phyloP scores from a whole-genome alignment of 306 rosid species.

The Alnus glutinosa region DNA sequence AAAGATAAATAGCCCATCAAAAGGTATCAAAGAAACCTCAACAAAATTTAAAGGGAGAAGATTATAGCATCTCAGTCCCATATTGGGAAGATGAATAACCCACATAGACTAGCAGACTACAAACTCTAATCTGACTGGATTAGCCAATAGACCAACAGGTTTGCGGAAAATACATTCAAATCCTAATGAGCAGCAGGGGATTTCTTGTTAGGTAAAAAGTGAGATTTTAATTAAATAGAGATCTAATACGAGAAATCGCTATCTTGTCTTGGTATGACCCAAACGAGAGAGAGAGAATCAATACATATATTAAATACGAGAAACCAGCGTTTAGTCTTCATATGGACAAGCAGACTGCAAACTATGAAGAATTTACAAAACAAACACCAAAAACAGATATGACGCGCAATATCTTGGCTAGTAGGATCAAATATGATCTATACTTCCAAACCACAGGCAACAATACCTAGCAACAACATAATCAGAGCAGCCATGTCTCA shows the following conservation, averaged over 20 bases:
- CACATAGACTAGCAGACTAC: too few species aligned
- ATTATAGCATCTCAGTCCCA: too few species aligned
- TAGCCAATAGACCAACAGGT: background rate
- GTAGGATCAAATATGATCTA: background rate
- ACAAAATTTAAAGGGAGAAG: too few species aligned
- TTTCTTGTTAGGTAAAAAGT: background rate
- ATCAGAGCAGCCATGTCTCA: background rate
- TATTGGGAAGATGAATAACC: too few species aligned
- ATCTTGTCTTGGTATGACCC: background rate
- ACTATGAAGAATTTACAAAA: background rate
- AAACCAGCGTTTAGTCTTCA: background rate
- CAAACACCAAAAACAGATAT: background rate
- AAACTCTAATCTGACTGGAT: background rate
- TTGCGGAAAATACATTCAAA: background rate
- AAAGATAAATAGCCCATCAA: too few species aligned
- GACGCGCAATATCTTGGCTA: background rate
- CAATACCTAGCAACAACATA: background rate
- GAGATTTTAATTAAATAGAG: too few species aligned
- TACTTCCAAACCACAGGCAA: background rate
- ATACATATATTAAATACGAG: background rate
- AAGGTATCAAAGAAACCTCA: too few species aligned
- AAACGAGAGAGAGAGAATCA: background rate
- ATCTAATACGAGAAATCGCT: too few species aligned
- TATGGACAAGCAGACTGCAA: background rate
- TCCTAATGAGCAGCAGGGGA: background rate